Base-by-base conservation (phyloP, 352 stramenopile genomes). In the Globisporangium heterothallicum region DNA sequence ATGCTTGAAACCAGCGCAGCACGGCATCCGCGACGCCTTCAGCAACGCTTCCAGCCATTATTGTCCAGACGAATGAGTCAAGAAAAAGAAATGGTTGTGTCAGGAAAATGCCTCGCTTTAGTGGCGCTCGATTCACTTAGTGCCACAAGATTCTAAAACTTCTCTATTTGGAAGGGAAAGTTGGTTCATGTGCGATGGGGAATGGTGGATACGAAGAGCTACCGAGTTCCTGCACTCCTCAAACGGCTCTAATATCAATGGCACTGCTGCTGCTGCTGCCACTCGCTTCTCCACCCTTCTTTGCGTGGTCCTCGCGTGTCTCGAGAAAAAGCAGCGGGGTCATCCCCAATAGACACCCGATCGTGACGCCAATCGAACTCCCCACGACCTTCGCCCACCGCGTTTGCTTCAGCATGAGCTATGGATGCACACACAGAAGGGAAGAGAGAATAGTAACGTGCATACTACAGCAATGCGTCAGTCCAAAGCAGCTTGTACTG, bases 261-360 rank as follows among this genome's bases (percentile, higher is more conserved):
- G 16, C 14, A 49, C 22, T 16, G n/a, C 51, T 53, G 21, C n/a
- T 38, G 19, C 6, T 49, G 42, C 29, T 44, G 26, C 40, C 21
- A 13, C 12, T n/a, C 16, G 13, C 32, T 32, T 12, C 22, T 30
- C 21, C 34, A 56, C n/a, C 41, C 42, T 46, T 34, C 32, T 61
- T 61, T n/a, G 46, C 49, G 25, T 59, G 46, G 42, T 70, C 63
- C 19, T 66, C 57, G 36, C 78, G 74, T 14, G 81, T 92, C 51
- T 88, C 66, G 38, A 93, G 63, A 49, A 91, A 93, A 1, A 92
- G 67, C 50, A 93, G 49, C 30, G 83, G 80, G 16, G 59, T 45
- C 83, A 93, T 91, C 32, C 80, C 80, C 14, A 93, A 48, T 12
- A 93, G 44, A 59, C 83, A 93, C 27, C 80, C 80, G 40, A 90